phyloP scores from a whole-genome alignment of 129 eudicot genomes.

The Flaveria trinervia region DNA sequence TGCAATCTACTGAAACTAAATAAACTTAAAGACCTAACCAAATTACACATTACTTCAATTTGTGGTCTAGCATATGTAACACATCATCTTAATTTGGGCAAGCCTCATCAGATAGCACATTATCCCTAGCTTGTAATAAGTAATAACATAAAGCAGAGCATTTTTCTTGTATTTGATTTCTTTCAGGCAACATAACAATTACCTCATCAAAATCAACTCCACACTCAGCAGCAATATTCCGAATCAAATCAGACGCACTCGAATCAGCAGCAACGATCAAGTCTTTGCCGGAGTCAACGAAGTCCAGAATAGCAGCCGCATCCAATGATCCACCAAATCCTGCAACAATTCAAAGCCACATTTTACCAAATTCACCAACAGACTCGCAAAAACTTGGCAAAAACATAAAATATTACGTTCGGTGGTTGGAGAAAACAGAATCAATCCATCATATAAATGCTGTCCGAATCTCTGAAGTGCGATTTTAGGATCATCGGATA shows the following conservation, averaged over 20 bases:
- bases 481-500: conserved; percentile 73
- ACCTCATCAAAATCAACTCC: conserved; percentile 94
- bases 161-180: too few species aligned
- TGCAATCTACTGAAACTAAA: background rate
- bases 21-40: background rate
- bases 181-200: background rate
- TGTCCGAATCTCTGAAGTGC: conserved; percentile 80
- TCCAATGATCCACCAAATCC: conserved; percentile 83
- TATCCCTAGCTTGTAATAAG: too few species aligned
- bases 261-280: conserved; percentile 83
- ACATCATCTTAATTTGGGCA: too few species aligned
- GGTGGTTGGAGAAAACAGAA: conserved; percentile 62
- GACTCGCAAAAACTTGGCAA: background rate
- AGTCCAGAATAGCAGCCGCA: conserved; percentile 63
- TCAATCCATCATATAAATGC: conserved; percentile 69
- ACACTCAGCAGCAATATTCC: conserved; percentile 81
- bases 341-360: conserved; percentile 28
- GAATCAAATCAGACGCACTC: conserved; percentile 85
- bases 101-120: too few species aligned
- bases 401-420: conserved; percentile 50
- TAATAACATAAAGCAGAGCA: too few species aligned
- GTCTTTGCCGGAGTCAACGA: conserved; percentile 86
- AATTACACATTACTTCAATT: background rate
- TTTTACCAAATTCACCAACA: conserved; percentile 30
- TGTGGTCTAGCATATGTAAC: too few species aligned